Conservation (phyloP, 106 monocot species). For the Dioscorea zingiberensis region DNA sequence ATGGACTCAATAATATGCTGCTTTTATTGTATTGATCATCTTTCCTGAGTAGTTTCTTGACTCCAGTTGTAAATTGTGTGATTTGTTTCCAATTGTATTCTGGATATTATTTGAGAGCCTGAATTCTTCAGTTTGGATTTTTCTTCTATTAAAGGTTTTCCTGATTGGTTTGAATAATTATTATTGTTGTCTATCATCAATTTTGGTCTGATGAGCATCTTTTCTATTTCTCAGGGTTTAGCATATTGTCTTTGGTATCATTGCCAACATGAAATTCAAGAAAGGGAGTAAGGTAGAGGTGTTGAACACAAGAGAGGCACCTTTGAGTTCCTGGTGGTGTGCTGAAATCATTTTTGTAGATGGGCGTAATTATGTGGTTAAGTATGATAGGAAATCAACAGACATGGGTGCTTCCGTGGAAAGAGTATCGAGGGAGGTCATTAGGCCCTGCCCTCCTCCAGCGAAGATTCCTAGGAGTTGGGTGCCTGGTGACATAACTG, state of each 20-base stretch:
- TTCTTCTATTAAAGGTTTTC: no score
- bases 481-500: slow-evolving; percentile 22
- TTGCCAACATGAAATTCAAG: slow-evolving; percentile 5
- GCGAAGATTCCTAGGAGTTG: slow-evolving; percentile 2
- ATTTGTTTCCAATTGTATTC: no score
- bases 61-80: no score
- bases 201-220: no score
- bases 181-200: no score
- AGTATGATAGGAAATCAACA: background rate
- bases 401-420: background rate
- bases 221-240: no score
- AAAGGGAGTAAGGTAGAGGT: slow-evolving; percentile 27
- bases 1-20: no score
- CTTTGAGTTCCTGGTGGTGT: slow-evolving; percentile 14
- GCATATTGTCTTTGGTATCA: background rate
- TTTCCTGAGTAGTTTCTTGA: no score
- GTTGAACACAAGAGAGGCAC: slow-evolving; percentile 11
- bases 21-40: no score
- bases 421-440: slow-evolving; percentile 13
- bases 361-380: slow-evolving; percentile 16
- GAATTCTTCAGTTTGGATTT: no score
- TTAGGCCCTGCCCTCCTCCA: slow-evolving; percentile 22
- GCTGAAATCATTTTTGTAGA: slow-evolving; percentile 17
- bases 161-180: no score
- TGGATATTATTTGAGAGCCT: no score